These are phyloP conservation scores for Zygosaccharomyces gambellarensis DNA, from an alignment of 805 yeast species.

Conservation along the genomic window DNA sequence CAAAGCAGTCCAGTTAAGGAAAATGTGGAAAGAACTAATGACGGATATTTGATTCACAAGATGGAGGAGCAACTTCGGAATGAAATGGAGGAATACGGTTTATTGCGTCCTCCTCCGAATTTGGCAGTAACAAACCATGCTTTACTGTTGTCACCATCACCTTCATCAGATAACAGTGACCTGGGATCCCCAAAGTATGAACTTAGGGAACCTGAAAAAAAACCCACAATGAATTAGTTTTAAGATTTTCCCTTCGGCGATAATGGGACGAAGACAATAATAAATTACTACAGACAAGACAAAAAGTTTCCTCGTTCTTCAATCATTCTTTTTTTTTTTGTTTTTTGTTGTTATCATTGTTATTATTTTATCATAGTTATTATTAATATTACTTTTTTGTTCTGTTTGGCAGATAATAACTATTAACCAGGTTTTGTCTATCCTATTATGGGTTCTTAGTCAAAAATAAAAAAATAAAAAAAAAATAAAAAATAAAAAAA, in stretches of 20 bases:
- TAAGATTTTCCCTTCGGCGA: neutral
- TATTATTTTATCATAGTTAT: neutral
- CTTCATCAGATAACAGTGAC: slow-evolving; percentile 22
- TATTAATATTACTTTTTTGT: neutral
- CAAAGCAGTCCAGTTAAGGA: slow-evolving; percentile 27
- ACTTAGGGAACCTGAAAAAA: slow-evolving; percentile 1
- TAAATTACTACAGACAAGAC: neutral
- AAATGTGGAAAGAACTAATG: slow-evolving; percentile 17
- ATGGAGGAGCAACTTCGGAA: slow-evolving; percentile 26
- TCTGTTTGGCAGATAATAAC: neutral
- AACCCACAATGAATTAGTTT: neutral
- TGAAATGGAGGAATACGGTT: slow-evolving; percentile 18
- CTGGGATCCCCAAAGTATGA: slow-evolving; percentile 35
- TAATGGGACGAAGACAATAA: neutral
- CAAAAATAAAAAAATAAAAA: neutral
- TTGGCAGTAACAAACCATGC: slow-evolving; percentile 1
- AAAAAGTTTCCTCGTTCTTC: neutral
- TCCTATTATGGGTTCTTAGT: neutral
- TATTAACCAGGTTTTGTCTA: neutral
- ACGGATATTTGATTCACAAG: slow-evolving; percentile 18
- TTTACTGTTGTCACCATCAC: slow-evolving; percentile 17
- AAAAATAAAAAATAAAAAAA: neutral
- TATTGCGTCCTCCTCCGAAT: slow-evolving; percentile 17
- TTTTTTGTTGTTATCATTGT: neutral
- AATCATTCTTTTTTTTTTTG: neutral